phyloP scores from a whole-genome alignment of 495 filamentous ascomycete species.

The Hyphodiscus hymeniophilus region DNA sequence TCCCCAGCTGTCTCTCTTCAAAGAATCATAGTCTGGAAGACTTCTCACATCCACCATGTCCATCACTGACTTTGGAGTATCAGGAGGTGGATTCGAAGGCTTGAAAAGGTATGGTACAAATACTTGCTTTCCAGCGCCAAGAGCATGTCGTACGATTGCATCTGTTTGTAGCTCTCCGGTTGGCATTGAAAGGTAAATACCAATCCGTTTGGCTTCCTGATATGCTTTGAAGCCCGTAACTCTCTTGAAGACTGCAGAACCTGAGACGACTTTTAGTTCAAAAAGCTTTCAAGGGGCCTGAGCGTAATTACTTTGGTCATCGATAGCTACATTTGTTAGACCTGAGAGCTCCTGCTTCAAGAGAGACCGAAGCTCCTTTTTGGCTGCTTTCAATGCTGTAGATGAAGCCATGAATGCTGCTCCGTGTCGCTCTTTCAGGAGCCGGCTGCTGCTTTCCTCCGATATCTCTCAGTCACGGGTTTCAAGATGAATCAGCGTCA shows the following conservation, averaged over 20 bases:
- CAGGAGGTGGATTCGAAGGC: slow-evolving; percentile 18
- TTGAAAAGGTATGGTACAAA: slow-evolving; percentile 86
- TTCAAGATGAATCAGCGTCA: no score
- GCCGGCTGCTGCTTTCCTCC: not conserved
- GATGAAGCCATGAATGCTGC: slow-evolving; percentile 15
- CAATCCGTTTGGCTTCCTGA: slow-evolving; percentile 59
- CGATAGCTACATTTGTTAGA: slow-evolving; percentile 48
- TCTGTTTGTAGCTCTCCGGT: slow-evolving; percentile 73
- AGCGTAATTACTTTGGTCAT: slow-evolving; percentile 52
- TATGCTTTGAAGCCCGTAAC: slow-evolving; percentile 39
- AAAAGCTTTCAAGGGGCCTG: not conserved
- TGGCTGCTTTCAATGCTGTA: slow-evolving; percentile 50
- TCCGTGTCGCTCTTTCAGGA: no score
- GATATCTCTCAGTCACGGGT: no score
- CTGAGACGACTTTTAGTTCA: slow-evolving; percentile 34
- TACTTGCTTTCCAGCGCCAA: slow-evolving; percentile 68
- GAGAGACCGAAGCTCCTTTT: slow-evolving; percentile 61
- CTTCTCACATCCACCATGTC: slow-evolving; percentile 81
- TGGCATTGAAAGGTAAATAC: slow-evolving; percentile 92
- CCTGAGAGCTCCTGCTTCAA: slow-evolving; percentile 56
- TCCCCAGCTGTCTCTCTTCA: slow-evolving; percentile 79
- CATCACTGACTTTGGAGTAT: slow-evolving; percentile 61
- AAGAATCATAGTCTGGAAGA: slow-evolving; percentile 62
- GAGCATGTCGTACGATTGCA: slow-evolving; percentile 69
- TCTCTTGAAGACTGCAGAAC: slow-evolving; percentile 43